Evolutionary conservation across 176 grass and related monocot genomes (phyloP).

Genomic region (Raddia distichophylla): DNA sequence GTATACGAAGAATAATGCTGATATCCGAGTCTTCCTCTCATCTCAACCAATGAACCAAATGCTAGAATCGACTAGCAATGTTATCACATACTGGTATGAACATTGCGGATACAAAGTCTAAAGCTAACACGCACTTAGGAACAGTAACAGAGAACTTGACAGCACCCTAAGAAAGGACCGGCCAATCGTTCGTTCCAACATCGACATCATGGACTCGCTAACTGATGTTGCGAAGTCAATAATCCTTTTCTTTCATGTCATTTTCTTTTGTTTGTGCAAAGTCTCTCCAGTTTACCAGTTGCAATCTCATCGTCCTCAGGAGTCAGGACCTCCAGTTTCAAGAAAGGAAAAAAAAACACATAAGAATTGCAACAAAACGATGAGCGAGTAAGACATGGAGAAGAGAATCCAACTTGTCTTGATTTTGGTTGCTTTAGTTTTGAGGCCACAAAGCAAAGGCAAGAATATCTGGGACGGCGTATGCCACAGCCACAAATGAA

Average conservation of each 20-base stretch:
- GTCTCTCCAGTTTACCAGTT: constrained; percentile 1
- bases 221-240: constrained; percentile 2
- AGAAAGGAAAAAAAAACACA: background rate
- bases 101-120: constrained; percentile 12
- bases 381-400: background rate
- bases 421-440: constrained; percentile 22
- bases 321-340: background rate
- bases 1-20: background rate
- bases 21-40: background rate
- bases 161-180: background rate
- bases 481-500: background rate
- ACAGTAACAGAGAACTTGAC: background rate
- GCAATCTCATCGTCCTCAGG: background rate
- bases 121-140: background rate
- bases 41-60: background rate
- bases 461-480: background rate
- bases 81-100: background rate
- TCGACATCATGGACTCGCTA: constrained; percentile 33
- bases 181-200: background rate
- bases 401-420: constrained; percentile 18
- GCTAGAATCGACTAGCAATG: background rate
- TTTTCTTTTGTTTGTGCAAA: background rate
- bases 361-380: background rate
- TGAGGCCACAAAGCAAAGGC: constrained; percentile 8
- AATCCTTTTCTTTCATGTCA: background rate